Percentiles rank a stretch among this genome's conserved stretches.
phyloP scores from a whole-genome alignment of 495 filamentous ascomycete genomes.

The Neurospora sp. region DNA sequence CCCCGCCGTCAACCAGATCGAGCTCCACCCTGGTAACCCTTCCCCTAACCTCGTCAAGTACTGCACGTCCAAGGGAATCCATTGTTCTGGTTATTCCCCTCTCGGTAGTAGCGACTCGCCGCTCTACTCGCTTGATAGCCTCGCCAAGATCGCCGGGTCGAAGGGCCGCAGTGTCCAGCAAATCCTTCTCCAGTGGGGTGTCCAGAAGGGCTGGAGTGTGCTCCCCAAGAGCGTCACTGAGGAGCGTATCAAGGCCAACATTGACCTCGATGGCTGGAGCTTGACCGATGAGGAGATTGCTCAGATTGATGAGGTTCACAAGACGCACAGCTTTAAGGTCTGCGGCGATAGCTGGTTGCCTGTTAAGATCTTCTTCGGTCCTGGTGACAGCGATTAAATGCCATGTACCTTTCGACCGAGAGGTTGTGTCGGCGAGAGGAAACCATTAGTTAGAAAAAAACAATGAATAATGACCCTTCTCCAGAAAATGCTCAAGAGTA shows the following conservation, averaged over 20 bases:
- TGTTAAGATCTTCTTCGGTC: conserved; percentile 77
- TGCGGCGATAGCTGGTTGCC: conserved; percentile 62
- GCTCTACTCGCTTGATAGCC: conserved; percentile 49
- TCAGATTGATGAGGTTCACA: conserved; percentile 49
- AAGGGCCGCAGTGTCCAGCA: no score
- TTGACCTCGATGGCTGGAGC: conserved; percentile 53
- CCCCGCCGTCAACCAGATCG: conserved; percentile 85
- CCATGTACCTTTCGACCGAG: not conserved
- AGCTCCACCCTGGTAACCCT: conserved; percentile 76
- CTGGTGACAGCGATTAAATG: conserved; percentile 53
- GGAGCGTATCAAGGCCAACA: conserved; percentile 52
- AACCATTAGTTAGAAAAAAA: not conserved
- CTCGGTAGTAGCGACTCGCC: conserved; percentile 47
- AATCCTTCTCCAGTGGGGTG: conserved; percentile 51
- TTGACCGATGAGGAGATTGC: conserved; percentile 54
- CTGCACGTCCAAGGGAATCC: conserved; percentile 56
- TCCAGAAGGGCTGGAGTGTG: conserved; percentile 63
- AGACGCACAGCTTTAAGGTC: conserved; percentile 57
- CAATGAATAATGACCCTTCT: not conserved
- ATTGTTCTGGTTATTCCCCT: conserved; percentile 58
- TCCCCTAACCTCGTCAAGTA: conserved; percentile 72
- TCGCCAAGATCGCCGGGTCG: conserved; percentile 38
- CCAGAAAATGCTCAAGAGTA: not conserved
- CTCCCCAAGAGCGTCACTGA: conserved; percentile 60
- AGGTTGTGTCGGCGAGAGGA: not conserved